phyloP scores from a whole-genome alignment of 2,329 filamentous ascomycete genomes.

The Colletotrichum horii region DNA sequence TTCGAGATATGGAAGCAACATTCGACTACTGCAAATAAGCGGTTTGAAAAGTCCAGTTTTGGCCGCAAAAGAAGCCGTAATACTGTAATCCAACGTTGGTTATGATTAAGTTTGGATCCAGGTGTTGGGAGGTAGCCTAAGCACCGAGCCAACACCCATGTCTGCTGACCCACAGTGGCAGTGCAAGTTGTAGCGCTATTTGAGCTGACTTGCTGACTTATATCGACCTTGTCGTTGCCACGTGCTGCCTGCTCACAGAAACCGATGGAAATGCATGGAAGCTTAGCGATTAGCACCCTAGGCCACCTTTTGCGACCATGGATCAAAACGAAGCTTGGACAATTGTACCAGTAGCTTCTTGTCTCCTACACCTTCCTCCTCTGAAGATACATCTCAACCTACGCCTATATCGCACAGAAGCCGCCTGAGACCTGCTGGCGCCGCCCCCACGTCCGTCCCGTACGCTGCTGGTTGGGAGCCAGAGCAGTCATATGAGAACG shows the following conservation, averaged over 20 bases:
- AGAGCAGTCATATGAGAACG: not conserved
- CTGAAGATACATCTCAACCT: not conserved
- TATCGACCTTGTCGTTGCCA: too few species aligned
- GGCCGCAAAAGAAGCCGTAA: not conserved
- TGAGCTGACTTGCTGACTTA: too few species aligned
- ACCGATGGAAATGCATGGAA: too few species aligned
- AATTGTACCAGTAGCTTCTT: not conserved
- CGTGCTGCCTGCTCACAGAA: too few species aligned
- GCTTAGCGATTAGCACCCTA: not conserved
- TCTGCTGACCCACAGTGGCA: not conserved
- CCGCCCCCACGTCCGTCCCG: not conserved
- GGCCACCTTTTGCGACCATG: not conserved
- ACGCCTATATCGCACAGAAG: not conserved
- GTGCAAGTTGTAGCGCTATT: not conserved
- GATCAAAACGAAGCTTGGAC: not conserved
- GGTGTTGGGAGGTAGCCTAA: not conserved
- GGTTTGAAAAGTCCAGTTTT: not conserved
- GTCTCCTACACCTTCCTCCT: not conserved
- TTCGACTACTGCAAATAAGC: not conserved
- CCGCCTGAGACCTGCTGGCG: not conserved
- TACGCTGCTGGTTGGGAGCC: constrained; percentile 2
- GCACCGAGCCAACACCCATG: not conserved
- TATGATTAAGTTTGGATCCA: not conserved
- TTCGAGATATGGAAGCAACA: not conserved
- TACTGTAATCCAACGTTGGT: not conserved